Evolutionary conservation across 2,329 filamentous ascomycete species (phyloP), one percentile per base, ranked within the genome.

Genomic region (Paecilomyces sp.): DNA sequence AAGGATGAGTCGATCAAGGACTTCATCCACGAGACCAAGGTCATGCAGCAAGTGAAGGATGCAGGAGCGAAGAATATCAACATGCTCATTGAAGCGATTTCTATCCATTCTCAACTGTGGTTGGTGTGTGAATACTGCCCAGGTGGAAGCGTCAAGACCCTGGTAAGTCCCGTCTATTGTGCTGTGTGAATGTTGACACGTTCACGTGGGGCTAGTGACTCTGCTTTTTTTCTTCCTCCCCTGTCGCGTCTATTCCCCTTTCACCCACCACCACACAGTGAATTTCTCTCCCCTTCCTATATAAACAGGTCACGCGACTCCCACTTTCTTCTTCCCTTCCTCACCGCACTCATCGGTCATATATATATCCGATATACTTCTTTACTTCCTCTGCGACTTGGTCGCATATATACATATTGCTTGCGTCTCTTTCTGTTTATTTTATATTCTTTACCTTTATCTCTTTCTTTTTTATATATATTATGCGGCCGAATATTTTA

Each of bases 101-200:
- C 84, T 3, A 81, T 87, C 24, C 84, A 87, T 64, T 84, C 83
- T 57, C 84, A 88, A 65, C 74, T 88, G 24, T 88, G 85, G 85
- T 81, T 88, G 62, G 80, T 88, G 58, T 86, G 83, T 70, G 85
- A 88, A 68, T 87, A 87, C 68, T 86, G 84, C 62, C 85, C 85
- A 28, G 85, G 85, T 64, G 85, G 85, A 57, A 88, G 85, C 72
- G 81, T 88, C 6, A 80, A 84, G 60, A 88, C 85, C 8, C 68
- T 88, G 66, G 85, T 87, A 79, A 78, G 81, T 62, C 8, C 52
- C 12, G n/a, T 53, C 22, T 30, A 55, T 25, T 57, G 13, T 28
- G 30, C 30, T 22, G 25, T 18, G 31, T 53, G 31, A 51, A 54
- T 24, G 9, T 9, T 25, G 47, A 25, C 47, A 36, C 56, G 47